phyloP scores from a whole-genome alignment of 345 rosid species.

The Camelina sativa region DNA sequence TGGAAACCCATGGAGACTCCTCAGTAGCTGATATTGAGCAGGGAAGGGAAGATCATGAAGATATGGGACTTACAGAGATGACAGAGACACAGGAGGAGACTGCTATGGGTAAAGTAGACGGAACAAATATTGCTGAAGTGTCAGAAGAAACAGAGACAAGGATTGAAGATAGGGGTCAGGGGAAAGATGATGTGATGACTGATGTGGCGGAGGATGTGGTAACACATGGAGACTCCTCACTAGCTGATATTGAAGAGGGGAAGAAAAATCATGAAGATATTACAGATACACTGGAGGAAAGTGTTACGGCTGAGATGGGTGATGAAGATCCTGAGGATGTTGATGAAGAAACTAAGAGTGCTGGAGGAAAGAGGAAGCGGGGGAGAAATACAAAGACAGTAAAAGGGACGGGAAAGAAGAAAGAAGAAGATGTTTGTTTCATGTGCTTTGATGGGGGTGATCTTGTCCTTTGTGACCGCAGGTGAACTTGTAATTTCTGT shows the following conservation, averaged over 20 bases:
- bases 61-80: slow-evolving; percentile 23
- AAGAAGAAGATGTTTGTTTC: slow-evolving; percentile 98
- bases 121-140: slow-evolving; percentile 24
- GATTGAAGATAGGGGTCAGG: slow-evolving; percentile 34
- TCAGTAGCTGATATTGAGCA: slow-evolving; percentile 38
- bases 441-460: slow-evolving; percentile 97
- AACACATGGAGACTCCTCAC: slow-evolving; percentile 39
- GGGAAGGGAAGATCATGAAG: slow-evolving; percentile 43
- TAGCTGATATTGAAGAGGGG: slow-evolving; percentile 45
- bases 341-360: slow-evolving; percentile 55
- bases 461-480: slow-evolving; percentile 96
- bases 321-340: slow-evolving; percentile 53
- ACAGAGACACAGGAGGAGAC: slow-evolving; percentile 42
- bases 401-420: slow-evolving; percentile 64
- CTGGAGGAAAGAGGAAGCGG: slow-evolving; percentile 78
- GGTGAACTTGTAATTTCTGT: slow-evolving; percentile 54
- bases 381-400: slow-evolving; percentile 53
- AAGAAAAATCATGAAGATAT: slow-evolving; percentile 43
- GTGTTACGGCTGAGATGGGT: slow-evolving; percentile 43
- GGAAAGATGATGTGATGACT: slow-evolving; percentile 39
- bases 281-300: slow-evolving; percentile 42
- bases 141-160: slow-evolving; percentile 42
- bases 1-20: slow-evolving; percentile 39
- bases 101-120: slow-evolving; percentile 33
- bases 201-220: slow-evolving; percentile 43